phyloP scores from a whole-genome alignment of 805 yeast genomes.

The Ogataea chonburiensis region DNA sequence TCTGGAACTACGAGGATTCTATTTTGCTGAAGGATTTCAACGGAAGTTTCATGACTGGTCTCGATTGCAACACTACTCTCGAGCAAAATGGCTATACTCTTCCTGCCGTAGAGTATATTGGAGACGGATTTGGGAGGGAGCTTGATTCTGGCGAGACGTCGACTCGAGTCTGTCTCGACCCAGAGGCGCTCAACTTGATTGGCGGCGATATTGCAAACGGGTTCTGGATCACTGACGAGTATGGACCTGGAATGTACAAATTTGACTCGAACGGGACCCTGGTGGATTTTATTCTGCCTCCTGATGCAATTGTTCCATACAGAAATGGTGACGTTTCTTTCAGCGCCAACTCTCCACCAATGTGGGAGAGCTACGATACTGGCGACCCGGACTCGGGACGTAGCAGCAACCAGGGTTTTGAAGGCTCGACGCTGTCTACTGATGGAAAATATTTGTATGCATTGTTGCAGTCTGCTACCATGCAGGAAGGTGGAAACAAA shows the following conservation, averaged over 20 bases:
- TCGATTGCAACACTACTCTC: slow-evolving; percentile 32
- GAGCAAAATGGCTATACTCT: slow-evolving; percentile 25
- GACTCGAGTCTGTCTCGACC: slow-evolving; percentile 32
- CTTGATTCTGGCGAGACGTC: slow-evolving; percentile 21
- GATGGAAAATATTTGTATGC: slow-evolving; percentile 31
- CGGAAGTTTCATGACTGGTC: slow-evolving; percentile 31
- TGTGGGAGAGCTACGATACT: slow-evolving; percentile 24
- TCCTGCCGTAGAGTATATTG: slow-evolving; percentile 30
- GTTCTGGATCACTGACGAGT: slow-evolving; percentile 36
- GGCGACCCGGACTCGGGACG: slow-evolving; percentile 33
- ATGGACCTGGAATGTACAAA: slow-evolving; percentile 34
- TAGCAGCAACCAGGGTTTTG: slow-evolving; percentile 33
- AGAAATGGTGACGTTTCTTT: slow-evolving; percentile 25
- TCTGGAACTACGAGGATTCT: slow-evolving; percentile 31
- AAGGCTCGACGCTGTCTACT: slow-evolving; percentile 32
- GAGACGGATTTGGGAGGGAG: slow-evolving; percentile 34
- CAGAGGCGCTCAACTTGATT: slow-evolving; percentile 31
- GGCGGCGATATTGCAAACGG: slow-evolving; percentile 33
- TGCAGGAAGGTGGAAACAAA: slow-evolving; percentile 34
- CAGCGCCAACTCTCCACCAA: slow-evolving; percentile 31
- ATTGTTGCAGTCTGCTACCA: slow-evolving; percentile 30
- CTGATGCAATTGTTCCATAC: slow-evolving; percentile 31
- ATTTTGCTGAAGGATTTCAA: slow-evolving; percentile 32
- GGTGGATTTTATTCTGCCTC: slow-evolving; percentile 30
- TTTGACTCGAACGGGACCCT: slow-evolving; percentile 29